Evolutionary conservation across 2,329 filamentous ascomycete genomes (phyloP).

Genomic region (Cytospora piceae): DNA sequence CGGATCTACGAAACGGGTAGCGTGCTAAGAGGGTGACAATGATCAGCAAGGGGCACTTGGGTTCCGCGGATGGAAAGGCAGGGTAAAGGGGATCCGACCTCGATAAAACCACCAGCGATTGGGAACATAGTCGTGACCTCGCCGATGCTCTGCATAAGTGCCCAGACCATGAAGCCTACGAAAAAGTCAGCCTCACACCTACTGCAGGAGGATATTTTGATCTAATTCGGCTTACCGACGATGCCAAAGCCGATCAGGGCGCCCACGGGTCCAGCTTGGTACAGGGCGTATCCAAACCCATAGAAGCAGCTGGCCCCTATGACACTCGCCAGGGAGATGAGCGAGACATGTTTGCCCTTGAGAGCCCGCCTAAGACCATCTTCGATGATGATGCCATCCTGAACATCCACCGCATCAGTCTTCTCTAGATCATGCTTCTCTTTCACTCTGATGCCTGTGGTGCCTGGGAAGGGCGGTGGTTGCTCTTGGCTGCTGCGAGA

Average conservation of each 20-base stretch:
- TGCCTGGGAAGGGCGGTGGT: background rate
- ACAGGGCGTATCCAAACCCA: slow-evolving; percentile 32
- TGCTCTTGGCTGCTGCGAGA: background rate
- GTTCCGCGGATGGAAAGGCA: background rate
- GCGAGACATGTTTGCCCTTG: background rate
- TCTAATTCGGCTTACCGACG: background rate
- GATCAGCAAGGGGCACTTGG: background rate
- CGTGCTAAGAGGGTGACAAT: background rate
- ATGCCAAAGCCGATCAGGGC: slow-evolving; percentile 15
- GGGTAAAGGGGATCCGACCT: background rate
- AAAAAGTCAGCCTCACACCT: too few species aligned
- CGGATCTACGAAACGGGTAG: slow-evolving; percentile 18
- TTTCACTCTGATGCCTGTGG: background rate
- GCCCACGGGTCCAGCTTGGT: background rate
- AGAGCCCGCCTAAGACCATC: background rate
- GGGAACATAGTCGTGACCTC: slow-evolving; percentile 19
- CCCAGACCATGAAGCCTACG: too few species aligned
- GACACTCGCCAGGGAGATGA: slow-evolving; percentile 22
- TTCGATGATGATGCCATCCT: background rate
- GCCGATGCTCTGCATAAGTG: slow-evolving; percentile 4
- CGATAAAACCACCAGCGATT: slow-evolving; percentile 10
- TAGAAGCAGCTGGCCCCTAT: slow-evolving; percentile 25
- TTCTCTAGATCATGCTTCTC: background rate
- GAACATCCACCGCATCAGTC: background rate
- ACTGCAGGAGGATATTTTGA: background rate